phyloP scores from a whole-genome alignment of 1,139 yeast genomes.

The Diutina ranongensis region DNA sequence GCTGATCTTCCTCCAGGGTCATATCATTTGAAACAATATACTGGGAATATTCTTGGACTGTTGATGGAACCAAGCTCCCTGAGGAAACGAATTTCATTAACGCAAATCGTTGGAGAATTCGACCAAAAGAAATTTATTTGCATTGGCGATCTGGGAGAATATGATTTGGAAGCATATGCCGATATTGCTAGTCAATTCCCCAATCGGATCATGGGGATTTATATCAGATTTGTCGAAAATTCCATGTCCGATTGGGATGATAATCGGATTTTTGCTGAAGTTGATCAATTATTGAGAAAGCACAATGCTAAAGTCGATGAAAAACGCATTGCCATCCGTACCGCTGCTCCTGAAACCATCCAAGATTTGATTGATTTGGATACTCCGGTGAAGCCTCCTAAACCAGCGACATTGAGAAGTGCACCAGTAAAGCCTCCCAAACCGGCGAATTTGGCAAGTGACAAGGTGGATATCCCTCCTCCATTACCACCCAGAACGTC shows the following conservation, averaged over 20 bases:
- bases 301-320: neutral
- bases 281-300: slow-evolving; percentile 10
- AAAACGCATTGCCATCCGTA: neutral
- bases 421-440: slow-evolving; percentile 8
- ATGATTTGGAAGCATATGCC: slow-evolving; percentile 84
- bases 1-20: slow-evolving; percentile 64
- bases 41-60: slow-evolving; percentile 69
- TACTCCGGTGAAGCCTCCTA: slow-evolving; percentile 18
- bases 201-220: slow-evolving; percentile 56
- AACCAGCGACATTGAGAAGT: slow-evolving; percentile 25
- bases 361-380: slow-evolving; percentile 23
- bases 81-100: slow-evolving; percentile 58
- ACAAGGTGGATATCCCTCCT: too few relatives aligned
- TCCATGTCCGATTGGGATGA: slow-evolving; percentile 51
- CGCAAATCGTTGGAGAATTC: slow-evolving; percentile 59
- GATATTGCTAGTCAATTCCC: slow-evolving; percentile 58
- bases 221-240: slow-evolving; percentile 66
- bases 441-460: slow-evolving; percentile 6
- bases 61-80: slow-evolving; percentile 81
- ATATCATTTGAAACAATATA: slow-evolving; percentile 75
- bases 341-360: slow-evolving; percentile 12
- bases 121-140: slow-evolving; percentile 68
- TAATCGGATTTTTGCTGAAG: slow-evolving; percentile 24
- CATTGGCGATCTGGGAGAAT: slow-evolving; percentile 93
- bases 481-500: too few relatives aligned